phyloP scores from a whole-genome alignment of 2,329 filamentous ascomycete genomes.

The Mollisiaceae sp. region DNA sequence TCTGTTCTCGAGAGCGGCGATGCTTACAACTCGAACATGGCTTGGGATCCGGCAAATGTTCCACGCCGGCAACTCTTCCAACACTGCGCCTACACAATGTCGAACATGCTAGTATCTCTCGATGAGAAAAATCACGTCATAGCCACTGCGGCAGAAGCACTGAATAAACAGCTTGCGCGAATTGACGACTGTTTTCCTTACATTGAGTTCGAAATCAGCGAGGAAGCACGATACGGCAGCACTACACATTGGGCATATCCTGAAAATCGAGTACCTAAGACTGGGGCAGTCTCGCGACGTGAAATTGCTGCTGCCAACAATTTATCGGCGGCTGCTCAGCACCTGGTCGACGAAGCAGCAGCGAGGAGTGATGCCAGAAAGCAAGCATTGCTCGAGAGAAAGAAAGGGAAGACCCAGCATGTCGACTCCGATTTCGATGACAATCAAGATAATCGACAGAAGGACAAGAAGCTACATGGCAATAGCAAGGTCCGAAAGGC shows the following conservation, averaged over 20 bases:
- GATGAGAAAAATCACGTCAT: slow-evolving; percentile 99
- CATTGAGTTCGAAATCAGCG: slow-evolving; percentile 87
- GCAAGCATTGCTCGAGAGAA: slow-evolving; percentile 78
- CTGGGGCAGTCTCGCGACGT: slow-evolving; percentile 68
- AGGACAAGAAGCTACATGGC: slow-evolving; percentile 66
- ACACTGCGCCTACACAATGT: slow-evolving; percentile 77
- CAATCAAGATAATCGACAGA: slow-evolving; percentile 48
- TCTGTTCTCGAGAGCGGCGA: slow-evolving; percentile 46
- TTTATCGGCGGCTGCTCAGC: slow-evolving; percentile 70
- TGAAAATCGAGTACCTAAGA: slow-evolving; percentile 72
- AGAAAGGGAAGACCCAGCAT: slow-evolving; percentile 63
- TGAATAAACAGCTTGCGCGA: slow-evolving; percentile 82
- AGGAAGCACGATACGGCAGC: slow-evolving; percentile 92
- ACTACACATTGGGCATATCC: slow-evolving; percentile 94
- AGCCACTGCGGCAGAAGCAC: slow-evolving; percentile 86
- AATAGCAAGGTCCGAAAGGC: slow-evolving; percentile 68
- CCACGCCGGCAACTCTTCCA: slow-evolving; percentile 76
- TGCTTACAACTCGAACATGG: slow-evolving; percentile 46
- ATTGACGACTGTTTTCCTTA: slow-evolving; percentile 88
- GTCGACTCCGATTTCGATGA: slow-evolving; percentile 84
- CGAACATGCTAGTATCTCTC: slow-evolving; percentile 85
- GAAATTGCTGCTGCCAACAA: slow-evolving; percentile 79
- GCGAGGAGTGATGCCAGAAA: slow-evolving; percentile 84
- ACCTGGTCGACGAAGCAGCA: slow-evolving; percentile 82
- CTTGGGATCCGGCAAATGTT: slow-evolving; percentile 58